Percentiles rank a stretch among this genome's conserved stretches.
Evolutionary conservation across 306 rosid species (phyloP).

Genomic region (Herpetospermum pedunculosum): DNA sequence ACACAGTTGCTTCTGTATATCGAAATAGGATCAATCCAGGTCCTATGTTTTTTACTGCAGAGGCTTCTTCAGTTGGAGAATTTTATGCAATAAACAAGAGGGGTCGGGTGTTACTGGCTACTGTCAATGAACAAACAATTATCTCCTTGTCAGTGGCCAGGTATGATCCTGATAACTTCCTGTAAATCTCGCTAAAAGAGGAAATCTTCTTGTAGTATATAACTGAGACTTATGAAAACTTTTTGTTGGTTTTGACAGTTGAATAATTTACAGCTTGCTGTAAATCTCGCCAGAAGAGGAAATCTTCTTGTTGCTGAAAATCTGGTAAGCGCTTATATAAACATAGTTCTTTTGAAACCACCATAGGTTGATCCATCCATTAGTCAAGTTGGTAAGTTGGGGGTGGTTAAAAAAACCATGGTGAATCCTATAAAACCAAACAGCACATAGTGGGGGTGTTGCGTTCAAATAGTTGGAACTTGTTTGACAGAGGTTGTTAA

Average conservation of each 20-base stretch:
- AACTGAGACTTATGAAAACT: background rate
- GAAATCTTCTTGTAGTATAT: too few relatives aligned
- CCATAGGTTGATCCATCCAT: too few relatives aligned
- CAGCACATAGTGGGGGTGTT: too few relatives aligned
- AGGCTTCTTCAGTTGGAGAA: constrained; percentile 85
- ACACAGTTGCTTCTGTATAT: constrained; percentile 95
- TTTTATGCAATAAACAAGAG: constrained; percentile 92
- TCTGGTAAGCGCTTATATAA: constrained; percentile 42
- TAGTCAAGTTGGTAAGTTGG: too few relatives aligned
- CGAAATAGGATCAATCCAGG: constrained; percentile 98
- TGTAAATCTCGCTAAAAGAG: too few relatives aligned
- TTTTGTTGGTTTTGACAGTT: constrained; percentile 28
- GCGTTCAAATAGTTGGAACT: too few relatives aligned
- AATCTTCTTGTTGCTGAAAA: constrained; percentile 96
- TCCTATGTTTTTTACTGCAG: constrained; percentile 94
- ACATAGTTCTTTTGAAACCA: too few relatives aligned
- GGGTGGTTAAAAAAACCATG: too few relatives aligned
- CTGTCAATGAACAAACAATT: constrained; percentile 88
- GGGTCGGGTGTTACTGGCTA: constrained; percentile 96
- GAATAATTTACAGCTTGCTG: constrained; percentile 93
- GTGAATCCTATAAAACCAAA: too few relatives aligned
- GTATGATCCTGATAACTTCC: too few relatives aligned
- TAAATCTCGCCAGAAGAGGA: constrained; percentile 92
- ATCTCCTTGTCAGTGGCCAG: constrained; percentile 94
- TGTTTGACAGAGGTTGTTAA: too few relatives aligned